phyloP scores from a whole-genome alignment of 805 yeast species.

The Maudiozyma barnettii region DNA sequence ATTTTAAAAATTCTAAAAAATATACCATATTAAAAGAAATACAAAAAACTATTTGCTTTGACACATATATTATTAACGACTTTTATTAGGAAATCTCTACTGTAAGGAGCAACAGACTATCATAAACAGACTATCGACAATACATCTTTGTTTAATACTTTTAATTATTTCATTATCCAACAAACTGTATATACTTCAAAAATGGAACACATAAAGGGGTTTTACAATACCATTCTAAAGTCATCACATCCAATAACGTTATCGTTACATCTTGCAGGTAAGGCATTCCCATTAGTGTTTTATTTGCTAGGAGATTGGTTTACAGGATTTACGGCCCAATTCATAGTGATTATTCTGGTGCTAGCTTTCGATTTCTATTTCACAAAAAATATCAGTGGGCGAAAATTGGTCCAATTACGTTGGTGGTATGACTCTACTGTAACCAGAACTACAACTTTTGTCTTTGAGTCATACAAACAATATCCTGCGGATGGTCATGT shows the following conservation, averaged over 20 bases:
- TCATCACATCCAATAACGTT: constrained; percentile 29
- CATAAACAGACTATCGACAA: too few species aligned
- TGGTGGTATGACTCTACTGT: constrained; percentile 88
- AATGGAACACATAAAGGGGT: constrained; percentile 26
- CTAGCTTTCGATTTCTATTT: constrained; percentile 91
- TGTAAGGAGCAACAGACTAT: too few species aligned
- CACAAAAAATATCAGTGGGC: constrained; percentile 81
- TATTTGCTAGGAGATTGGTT: constrained; percentile 27
- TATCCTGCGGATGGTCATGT: constrained; percentile 29
- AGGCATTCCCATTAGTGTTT: constrained; percentile 25
- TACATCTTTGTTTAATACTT: too few species aligned
- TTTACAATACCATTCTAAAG: constrained; percentile 27
- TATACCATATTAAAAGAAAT: too few species aligned
- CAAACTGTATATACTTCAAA: neutral
- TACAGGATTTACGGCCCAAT: constrained; percentile 36
- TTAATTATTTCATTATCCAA: neutral
- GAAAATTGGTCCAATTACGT: constrained; percentile 79
- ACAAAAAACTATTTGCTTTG: too few species aligned
- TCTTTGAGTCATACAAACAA: constrained; percentile 28
- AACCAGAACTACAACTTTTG: constrained; percentile 18
- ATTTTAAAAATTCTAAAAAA: too few species aligned
- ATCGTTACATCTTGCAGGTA: constrained; percentile 24
- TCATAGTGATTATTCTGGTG: constrained; percentile 65
- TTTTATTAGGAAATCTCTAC: too few species aligned
- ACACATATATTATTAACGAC: too few species aligned